Conservation (phyloP, 768 basidiomycete species). For the Dacryopinax spathularia region DNA sequence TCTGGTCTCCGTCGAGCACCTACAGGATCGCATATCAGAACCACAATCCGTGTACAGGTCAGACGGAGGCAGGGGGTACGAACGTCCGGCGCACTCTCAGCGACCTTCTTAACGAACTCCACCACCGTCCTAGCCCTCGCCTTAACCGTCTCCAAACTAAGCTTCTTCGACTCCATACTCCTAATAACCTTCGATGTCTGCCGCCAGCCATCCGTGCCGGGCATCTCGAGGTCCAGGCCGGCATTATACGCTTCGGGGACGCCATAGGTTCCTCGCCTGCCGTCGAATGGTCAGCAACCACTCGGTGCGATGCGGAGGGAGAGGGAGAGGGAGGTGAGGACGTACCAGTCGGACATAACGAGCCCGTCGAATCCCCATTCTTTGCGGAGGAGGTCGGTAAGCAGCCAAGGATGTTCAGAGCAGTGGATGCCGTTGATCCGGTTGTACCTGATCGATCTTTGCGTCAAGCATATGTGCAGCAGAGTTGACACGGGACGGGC, state of each 20-base stretch:
- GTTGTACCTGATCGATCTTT: slow-evolving; percentile 14
- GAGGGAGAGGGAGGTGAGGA: background rate
- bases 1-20: slow-evolving; percentile 34
- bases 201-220: slow-evolving; percentile 62
- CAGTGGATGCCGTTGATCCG: slow-evolving; percentile 54
- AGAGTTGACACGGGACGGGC: background rate
- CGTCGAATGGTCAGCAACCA: too few species aligned
- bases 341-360: slow-evolving; percentile 73
- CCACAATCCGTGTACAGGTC: slow-evolving; percentile 34
- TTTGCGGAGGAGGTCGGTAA: slow-evolving; percentile 47
- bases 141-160: slow-evolving; percentile 16
- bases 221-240: slow-evolving; percentile 70
- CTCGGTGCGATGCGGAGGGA: background rate
- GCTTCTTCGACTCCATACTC: slow-evolving; percentile 17
- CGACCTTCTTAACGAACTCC: slow-evolving; percentile 24
- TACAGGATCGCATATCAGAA: slow-evolving; percentile 30
- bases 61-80: slow-evolving; percentile 46
- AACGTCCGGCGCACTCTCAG: slow-evolving; percentile 28
- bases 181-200: slow-evolving; percentile 50
- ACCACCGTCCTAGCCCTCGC: slow-evolving; percentile 17
- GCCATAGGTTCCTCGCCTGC: slow-evolving; percentile 59
- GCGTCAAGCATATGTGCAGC: background rate
- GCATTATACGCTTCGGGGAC: slow-evolving; percentile 52
- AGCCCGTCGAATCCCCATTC: slow-evolving; percentile 63
- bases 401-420: slow-evolving; percentile 46